Evolutionary conservation across 352 stramenopile genomes (phyloP), one percentile per base, ranked within the genome.

Genomic region (Globisporangium abappressorium): DNA sequence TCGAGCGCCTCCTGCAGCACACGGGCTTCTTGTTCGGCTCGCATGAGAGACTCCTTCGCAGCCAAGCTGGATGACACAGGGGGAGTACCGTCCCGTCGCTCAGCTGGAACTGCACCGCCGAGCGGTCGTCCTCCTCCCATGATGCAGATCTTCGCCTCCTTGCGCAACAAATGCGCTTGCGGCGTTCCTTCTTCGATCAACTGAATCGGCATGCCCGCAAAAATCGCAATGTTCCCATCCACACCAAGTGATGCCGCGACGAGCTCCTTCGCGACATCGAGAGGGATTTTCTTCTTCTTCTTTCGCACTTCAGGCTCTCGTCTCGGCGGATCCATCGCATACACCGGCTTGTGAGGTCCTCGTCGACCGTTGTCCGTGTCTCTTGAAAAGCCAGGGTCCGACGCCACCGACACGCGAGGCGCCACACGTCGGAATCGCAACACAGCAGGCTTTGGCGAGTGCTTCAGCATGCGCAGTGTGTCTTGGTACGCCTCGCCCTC

Each of bases 391-490:
- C 71, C 75, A 14, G 83, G 79, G 34, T 86, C 81, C 34, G 85
- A 91, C 2, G 78, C 76, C 38, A 89, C 78, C 20, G 84, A 92
- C 11, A 90, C 79, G 57, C 82, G 85, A 3, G 85, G 85, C 33
- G 84, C 78, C 14, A 81, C 82, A 5, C 85, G 84, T 2, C 85
- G 87, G 73, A 95, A 95, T 11, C 87, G 85, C 62, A 95, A 65
- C 20, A 95, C 86, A 3, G 85, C 83, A 0, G 87, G 87, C 70
- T 95, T 95, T 4, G 85, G 84, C 26, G 87, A 93, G 68, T 95
- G 87, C 71, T 95, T 95, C 38, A 95, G 79, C 82, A 94, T 92
- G 20, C 87, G 84, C 34, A 95, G 71, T 34, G 87, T 95, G 57
- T 92, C 84, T 66, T 93, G 85, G 75, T 95, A 95, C 30, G 87